A percentile compares a stretch with the other conserved stretches of the same genome.
phyloP scores from a whole-genome alignment of 371 early-diverging fungal genomes.

The Mortierella polycephala region DNA sequence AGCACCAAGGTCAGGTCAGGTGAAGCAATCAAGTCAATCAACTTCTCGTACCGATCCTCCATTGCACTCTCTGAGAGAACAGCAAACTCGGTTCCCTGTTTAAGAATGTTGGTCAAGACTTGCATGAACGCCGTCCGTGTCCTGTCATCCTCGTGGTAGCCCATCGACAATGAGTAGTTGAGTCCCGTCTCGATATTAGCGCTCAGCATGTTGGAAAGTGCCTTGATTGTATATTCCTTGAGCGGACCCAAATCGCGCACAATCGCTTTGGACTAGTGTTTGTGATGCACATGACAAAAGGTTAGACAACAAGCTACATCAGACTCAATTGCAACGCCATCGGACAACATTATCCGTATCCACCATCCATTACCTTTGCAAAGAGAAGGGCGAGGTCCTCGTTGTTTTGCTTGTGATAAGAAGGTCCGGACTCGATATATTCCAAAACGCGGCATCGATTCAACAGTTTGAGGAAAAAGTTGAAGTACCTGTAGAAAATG shows the following conservation, averaged over 20 bases:
- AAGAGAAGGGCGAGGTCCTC: slow-evolving; percentile 56
- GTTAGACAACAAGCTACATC: not conserved
- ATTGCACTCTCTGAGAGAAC: slow-evolving; percentile 82
- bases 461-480: slow-evolving; percentile 88
- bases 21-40: slow-evolving; percentile 70
- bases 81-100: slow-evolving; percentile 89
- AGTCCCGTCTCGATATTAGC: slow-evolving; percentile 93
- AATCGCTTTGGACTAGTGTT: slow-evolving; percentile 65
- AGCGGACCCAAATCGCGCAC: slow-evolving; percentile 74
- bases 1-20: slow-evolving; percentile 78
- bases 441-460: slow-evolving; percentile 83
- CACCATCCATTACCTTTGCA: slow-evolving; percentile 40
- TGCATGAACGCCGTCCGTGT: slow-evolving; percentile 92
- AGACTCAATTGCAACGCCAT: not conserved
- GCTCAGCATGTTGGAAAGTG: slow-evolving; percentile 88
- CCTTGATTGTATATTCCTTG: slow-evolving; percentile 87
- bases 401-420: slow-evolving; percentile 48
- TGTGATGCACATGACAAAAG: not conserved
- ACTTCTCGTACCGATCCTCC: slow-evolving; percentile 77
- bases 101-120: slow-evolving; percentile 90
- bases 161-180: slow-evolving; percentile 89
- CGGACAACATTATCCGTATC: too few relatives aligned
- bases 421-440: slow-evolving; percentile 54
- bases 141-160: slow-evolving; percentile 91
- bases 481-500: slow-evolving; percentile 88